Base-by-base conservation (phyloP, 2,329 filamentous ascomycete species). In the Trichophyton equinum region DNA sequence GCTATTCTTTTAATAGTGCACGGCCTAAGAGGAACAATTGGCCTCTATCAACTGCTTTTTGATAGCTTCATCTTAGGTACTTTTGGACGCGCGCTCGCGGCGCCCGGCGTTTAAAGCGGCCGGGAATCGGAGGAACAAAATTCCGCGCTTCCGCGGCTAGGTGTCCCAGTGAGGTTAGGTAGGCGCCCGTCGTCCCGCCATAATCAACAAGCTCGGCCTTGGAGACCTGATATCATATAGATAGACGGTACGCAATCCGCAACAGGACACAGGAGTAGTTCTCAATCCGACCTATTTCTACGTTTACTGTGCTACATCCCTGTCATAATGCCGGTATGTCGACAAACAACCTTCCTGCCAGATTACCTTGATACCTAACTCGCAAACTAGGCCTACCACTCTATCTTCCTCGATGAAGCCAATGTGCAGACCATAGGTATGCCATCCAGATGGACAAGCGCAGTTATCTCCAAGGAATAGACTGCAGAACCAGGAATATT, bases 321-420 rank as follows among this genome's bases (percentile, higher is more conserved):
- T 33, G 25, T 27, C 15, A 36, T 20, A 55, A 55, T 55, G 51
- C 51, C 51, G n/a, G 51, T 55, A 18, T 36, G 51, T 18, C 2
- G 9, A 8, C 51, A 55, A 38, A 33, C 18, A 25, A 2, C 2
- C 46, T 9, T 55, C 18, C 20, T 3, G 27, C 51, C 9, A 11
- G 30, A 13, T 30, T 55, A 7, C 2, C 15, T 15, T 36, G 25
- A 9, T 55, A 55, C 27, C 51, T 55, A 55, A 55, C 51, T 27
- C 13, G 13, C 51, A 53, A 33, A 4, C 60, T 68, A 95, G 90
- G 92, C 92, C 77, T 97, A 96, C 82, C 95, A 97, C 82, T 95
- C 89, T 75, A 88, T 96, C 82, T 96, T 96, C 85, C 84, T 86
- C 75, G 78, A 92, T 84, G 83, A 90, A 82, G 80, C 86, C 65